Percentiles rank a stretch among this genome's conserved stretches.
These are phyloP conservation scores for Leccinum subspadiceum DNA, from an alignment of 1,284 basidiomycete genomes.

Conservation along the genomic window DNA sequence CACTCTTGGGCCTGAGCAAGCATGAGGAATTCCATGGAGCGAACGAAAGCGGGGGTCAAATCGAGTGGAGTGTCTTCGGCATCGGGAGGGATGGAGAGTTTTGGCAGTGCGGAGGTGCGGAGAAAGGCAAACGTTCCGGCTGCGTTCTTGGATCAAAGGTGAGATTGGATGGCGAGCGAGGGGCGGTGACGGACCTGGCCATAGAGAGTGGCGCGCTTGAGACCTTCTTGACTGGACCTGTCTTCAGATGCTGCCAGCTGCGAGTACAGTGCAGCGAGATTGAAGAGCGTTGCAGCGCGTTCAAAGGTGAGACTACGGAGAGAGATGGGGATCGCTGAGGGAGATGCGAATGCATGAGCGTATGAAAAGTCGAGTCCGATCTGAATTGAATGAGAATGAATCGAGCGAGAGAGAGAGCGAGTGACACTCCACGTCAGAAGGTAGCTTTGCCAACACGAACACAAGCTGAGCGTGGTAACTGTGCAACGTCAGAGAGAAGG, in stretches of 20 bases:
- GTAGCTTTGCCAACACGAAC: conserved; percentile 74
- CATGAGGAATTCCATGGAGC: conserved; percentile 74
- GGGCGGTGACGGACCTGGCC: conserved; percentile 58
- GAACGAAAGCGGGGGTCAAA: conserved; percentile 62
- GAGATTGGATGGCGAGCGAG: not conserved
- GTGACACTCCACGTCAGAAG: conserved; percentile 51
- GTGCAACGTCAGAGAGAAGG: conserved; percentile 15
- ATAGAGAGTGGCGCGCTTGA: conserved; percentile 69
- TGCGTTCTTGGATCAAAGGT: conserved; percentile 51
- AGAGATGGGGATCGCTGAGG: conserved; percentile 57
- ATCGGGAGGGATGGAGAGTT: conserved; percentile 49
- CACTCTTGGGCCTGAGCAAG: conserved; percentile 97
- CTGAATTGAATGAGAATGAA: conserved; percentile 39
- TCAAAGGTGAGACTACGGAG: conserved; percentile 80
- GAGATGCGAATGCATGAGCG: conserved; percentile 58
- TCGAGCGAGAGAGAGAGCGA: conserved; percentile 21
- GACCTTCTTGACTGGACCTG: conserved; percentile 71
- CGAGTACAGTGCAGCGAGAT: conserved; percentile 80
- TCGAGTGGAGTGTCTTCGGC: conserved; percentile 60
- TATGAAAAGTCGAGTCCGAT: conserved; percentile 79
- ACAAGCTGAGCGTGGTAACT: conserved; percentile 90
- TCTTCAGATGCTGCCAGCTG: conserved; percentile 67
- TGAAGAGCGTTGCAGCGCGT: conserved; percentile 75
- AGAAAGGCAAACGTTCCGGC: conserved; percentile 77
- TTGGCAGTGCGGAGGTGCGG: conserved; percentile 55